Percentiles rank a stretch among this genome's conserved stretches.
phyloP scores from a whole-genome alignment of 139 green algal species.

The Haematococcus lacustris region DNA sequence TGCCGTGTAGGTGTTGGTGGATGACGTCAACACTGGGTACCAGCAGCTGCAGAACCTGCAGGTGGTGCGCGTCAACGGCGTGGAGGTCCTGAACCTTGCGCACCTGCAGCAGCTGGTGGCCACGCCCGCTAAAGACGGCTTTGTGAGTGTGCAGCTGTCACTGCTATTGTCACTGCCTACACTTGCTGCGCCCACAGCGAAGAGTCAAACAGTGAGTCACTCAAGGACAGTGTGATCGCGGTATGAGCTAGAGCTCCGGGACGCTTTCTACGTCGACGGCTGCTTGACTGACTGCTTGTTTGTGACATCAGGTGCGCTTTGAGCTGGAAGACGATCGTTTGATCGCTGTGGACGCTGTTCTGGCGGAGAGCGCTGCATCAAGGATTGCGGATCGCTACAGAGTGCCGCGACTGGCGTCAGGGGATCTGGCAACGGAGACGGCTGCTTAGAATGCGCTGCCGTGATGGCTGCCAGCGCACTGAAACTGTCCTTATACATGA shows the following conservation, averaged over 20 bases:
- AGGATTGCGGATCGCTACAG: conserved; percentile 38
- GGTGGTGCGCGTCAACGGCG: conserved; percentile 40
- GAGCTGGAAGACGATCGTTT: conserved; percentile 59
- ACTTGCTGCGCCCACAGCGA: too few species aligned
- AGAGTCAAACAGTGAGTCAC: too few species aligned
- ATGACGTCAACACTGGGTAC: conserved; percentile 57
- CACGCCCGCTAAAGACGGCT: not conserved
- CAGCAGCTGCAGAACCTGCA: conserved; percentile 54
- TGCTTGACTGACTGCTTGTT: too few species aligned
- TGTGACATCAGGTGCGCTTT: conserved; percentile 43
- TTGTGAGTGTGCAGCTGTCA: conserved; percentile 2
- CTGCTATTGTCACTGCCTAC: too few species aligned
- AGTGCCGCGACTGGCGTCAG: conserved; percentile 19
- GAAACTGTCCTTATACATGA: too few species aligned
- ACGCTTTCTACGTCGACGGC: too few species aligned
- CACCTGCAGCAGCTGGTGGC: conserved; percentile 36
- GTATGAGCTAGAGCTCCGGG: too few species aligned
- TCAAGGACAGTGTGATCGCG: too few species aligned
- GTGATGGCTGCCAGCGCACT: too few species aligned
- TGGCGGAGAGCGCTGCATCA: conserved; percentile 9
- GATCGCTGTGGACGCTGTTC: conserved; percentile 41
- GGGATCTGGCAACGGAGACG: too few species aligned
- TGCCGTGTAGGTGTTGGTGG: conserved; percentile 52
- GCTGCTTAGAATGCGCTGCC: too few species aligned
- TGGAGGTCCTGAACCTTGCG: conserved; percentile 48